Base-by-base conservation (phyloP, 805 yeast species). In the Kuraishia capsulata region DNA sequence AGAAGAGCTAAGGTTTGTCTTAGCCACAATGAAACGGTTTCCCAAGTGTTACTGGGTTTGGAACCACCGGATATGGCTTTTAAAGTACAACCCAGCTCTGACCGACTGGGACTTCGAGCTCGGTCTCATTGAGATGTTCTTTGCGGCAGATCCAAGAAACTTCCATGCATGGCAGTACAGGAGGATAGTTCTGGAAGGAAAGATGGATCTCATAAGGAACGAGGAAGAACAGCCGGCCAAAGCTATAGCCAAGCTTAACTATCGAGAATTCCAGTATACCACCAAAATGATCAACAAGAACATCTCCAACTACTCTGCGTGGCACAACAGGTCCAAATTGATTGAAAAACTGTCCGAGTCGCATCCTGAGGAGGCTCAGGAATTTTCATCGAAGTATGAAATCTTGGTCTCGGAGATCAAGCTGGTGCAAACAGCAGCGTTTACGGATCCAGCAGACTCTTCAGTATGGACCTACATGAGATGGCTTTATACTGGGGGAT, bases 1-100 rank as follows among this genome's bases (percentile, higher is more conserved):
- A 2, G 55, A 62, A 3, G 98, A 90, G 46, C 63, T 92, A 33
- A 45, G 58, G 19, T 77, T 85, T 51, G 67, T 78, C 2, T 65
- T 80, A 62, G 57, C 54, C 0, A 73, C 77, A 45, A 59, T 92
- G 48, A 73, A 72, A 39, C 59, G 67, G 40, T 79, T 61, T 46
- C 97, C 98, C 1, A 92, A 92, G 55, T 86, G 89, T 30, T 92
- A 92, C 53, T 92, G 97, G 96, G 79, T 92, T 10, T 92, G 97
- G 97, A 83, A 80, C 48, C 97, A 92, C 54, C 67, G 98, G 28
- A 61, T 73, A 9, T 92, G 98, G 97, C 71, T 83, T 33, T 58
- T 90, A 30, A 68, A 73, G 26, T 53, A 64, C 16, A 72, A 74
- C 25, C 65, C 69, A 2, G 48, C 52, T 0, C 23, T 38, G 28